These are phyloP conservation scores for Hymenoscyphus repandus DNA, from an alignment of 2,329 filamentous ascomycete genomes.

Conservation along the genomic window DNA sequence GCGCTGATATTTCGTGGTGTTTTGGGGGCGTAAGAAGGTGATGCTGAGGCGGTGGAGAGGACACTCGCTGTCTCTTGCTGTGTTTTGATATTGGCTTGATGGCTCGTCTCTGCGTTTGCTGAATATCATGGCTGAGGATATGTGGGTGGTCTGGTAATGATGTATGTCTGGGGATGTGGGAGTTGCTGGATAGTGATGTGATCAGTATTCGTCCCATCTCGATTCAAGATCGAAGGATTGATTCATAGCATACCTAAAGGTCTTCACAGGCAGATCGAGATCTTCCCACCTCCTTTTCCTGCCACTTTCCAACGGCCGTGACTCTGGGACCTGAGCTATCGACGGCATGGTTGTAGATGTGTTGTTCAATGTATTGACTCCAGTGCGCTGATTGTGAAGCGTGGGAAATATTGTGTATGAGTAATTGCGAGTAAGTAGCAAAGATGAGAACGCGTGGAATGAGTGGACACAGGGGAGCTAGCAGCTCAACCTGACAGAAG, in stretches of 20 bases:
- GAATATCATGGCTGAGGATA: background rate
- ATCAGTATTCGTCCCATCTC: background rate
- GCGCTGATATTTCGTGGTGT: background rate
- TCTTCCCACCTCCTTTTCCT: constrained; percentile 24
- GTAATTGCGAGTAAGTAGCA: no score
- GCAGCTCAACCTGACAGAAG: no score
- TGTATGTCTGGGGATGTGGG: background rate
- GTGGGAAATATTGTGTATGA: no score
- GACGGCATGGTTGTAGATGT: constrained; percentile 22
- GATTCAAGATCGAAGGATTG: no score
- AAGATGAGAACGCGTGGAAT: no score
- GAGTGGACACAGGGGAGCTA: no score
- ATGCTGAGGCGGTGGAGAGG: background rate
- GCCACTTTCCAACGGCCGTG: constrained; percentile 4
- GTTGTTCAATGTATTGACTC: background rate
- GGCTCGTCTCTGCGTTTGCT: no score
- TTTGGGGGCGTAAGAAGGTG: background rate
- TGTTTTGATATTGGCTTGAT: background rate
- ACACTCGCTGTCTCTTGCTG: background rate
- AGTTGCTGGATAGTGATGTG: background rate
- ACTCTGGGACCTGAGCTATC: constrained; percentile 17
- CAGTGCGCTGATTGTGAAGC: no score
- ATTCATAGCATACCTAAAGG: constrained; percentile 14
- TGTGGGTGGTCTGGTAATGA: background rate
- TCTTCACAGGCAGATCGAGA: constrained; percentile 7